Percentiles rank a stretch among this genome's conserved stretches.
phyloP scores from a whole-genome alignment of 2,329 filamentous ascomycete genomes.

The Aspergillus fructus region DNA sequence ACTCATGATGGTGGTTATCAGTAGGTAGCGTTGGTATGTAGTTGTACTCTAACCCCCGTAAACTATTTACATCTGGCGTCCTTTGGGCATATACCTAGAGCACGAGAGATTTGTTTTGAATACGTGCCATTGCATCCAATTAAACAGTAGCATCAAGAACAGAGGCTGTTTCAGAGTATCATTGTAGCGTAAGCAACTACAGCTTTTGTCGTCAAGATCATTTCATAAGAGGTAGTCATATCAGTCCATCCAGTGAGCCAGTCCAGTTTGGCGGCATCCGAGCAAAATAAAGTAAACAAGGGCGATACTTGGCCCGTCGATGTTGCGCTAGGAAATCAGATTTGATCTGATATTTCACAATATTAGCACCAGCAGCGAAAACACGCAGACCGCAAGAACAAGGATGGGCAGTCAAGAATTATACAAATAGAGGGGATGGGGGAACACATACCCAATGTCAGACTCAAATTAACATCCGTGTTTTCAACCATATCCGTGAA shows the following conservation, averaged over 20 bases:
- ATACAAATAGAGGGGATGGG: background rate
- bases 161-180: background rate
- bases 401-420: background rate
- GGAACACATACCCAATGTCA: constrained; percentile 59
- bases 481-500: constrained; percentile 99
- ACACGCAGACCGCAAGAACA: background rate
- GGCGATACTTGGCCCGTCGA: background rate
- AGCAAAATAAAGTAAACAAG: background rate
- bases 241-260: background rate
- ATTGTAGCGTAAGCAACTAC: background rate
- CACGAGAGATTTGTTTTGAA: background rate
- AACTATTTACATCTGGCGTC: too few relatives aligned
- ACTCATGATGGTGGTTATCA: too few relatives aligned
- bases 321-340: background rate
- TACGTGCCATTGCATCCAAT: background rate
- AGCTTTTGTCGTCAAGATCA: constrained; percentile 1
- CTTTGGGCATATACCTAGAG: too few relatives aligned
- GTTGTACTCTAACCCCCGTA: background rate
- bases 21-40: background rate
- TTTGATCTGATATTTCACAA: background rate
- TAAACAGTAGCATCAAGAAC: background rate
- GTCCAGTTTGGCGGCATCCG: background rate
- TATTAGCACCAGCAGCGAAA: background rate
- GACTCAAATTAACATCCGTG: constrained; percentile 70
- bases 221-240: constrained; percentile 1